phyloP scores from a whole-genome alignment of 768 basidiomycete species.

The Filobasidium floriforme region DNA sequence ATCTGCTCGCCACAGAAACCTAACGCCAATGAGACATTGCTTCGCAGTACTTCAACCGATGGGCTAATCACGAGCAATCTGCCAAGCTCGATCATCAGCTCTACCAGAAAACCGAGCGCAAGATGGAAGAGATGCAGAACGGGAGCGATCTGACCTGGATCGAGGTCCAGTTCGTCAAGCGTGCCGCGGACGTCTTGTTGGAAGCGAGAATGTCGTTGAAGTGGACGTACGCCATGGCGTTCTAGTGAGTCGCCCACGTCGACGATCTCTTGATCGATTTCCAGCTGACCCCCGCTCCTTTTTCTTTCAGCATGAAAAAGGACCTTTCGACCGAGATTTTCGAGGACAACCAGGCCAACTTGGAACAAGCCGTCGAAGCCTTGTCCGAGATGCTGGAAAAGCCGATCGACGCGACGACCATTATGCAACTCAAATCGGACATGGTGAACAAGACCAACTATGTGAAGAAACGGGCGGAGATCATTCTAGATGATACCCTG shows the following conservation, averaged over 20 bases:
- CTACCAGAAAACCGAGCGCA: constrained; percentile 93
- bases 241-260: constrained; percentile 53
- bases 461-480: constrained; percentile 93
- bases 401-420: constrained; percentile 77
- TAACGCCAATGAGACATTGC: no score
- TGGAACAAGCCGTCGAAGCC: constrained; percentile 92
- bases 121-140: constrained; percentile 99
- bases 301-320: constrained; percentile 53
- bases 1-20: no score
- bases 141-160: constrained; percentile 91
- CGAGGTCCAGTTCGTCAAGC: constrained; percentile 97
- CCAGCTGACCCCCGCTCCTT: not conserved
- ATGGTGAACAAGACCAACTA: constrained; percentile 95
- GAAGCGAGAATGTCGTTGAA: constrained; percentile 88
- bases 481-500: constrained; percentile 89
- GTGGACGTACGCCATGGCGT: constrained; percentile 99
- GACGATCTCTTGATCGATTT: not conserved
- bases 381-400: constrained; percentile 82
- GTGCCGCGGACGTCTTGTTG: constrained; percentile 88
- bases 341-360: constrained; percentile 93
- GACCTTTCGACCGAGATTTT: constrained; percentile 91
- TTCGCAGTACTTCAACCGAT: constrained; percentile 90
- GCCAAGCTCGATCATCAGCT: constrained; percentile 88
- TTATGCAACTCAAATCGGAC: constrained; percentile 73
- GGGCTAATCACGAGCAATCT: constrained; percentile 99